Evolutionary conservation across 2,329 filamentous ascomycete species (phyloP).

Genomic region (Scedosporium aurantiacum): DNA sequence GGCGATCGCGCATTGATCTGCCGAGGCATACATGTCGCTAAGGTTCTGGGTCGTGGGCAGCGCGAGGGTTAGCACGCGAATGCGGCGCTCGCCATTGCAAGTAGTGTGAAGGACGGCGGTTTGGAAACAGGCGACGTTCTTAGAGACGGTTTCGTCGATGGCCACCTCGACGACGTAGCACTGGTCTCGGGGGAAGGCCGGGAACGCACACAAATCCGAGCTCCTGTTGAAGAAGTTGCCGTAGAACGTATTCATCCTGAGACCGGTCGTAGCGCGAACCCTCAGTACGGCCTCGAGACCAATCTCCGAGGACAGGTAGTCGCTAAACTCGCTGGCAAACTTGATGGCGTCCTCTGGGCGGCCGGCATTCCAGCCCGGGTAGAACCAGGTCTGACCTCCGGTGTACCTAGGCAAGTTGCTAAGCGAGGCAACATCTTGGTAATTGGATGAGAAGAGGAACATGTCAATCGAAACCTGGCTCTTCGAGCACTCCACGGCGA

Average conservation of each 20-base stretch:
- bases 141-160: constrained; percentile 87
- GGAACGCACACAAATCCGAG: constrained; percentile 95
- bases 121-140: constrained; percentile 86
- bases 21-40: constrained; percentile 85
- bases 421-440: constrained; percentile 92
- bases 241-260: constrained; percentile 97
- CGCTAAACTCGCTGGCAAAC: constrained; percentile 92
- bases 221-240: constrained; percentile 99
- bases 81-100: constrained; percentile 91
- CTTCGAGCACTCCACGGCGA: constrained; percentile 97
- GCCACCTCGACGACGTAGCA: constrained; percentile 97
- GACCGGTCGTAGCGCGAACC: constrained; percentile 84
- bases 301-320: constrained; percentile 93
- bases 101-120: constrained; percentile 93
- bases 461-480: constrained; percentile 98
- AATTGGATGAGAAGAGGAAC: constrained; percentile 92
- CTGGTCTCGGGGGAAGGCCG: constrained; percentile 93
- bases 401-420: constrained; percentile 95
- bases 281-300: constrained; percentile 91
- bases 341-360: constrained; percentile 93
- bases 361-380: constrained; percentile 93
- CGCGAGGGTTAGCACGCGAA: constrained; percentile 85
- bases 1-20: constrained; percentile 86
- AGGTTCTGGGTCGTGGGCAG: constrained; percentile 86
- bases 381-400: constrained; percentile 96